Evolutionary conservation across 805 yeast species (phyloP).

Genomic region (Wickerhamiella spandovensis): DNA sequence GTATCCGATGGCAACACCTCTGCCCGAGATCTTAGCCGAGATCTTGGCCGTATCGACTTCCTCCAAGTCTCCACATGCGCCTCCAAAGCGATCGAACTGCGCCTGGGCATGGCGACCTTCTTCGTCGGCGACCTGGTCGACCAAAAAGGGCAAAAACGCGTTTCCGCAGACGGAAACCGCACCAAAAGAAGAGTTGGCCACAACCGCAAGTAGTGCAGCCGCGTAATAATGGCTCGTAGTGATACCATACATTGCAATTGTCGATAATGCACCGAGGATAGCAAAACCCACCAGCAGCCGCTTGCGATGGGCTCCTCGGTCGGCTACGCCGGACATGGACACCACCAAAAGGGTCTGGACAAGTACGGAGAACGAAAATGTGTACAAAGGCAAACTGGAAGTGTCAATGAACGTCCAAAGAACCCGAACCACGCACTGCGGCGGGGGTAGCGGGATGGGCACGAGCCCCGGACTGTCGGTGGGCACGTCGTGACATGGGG

Average conservation of each 20-base stretch:
- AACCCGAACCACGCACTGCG: conserved; percentile 37
- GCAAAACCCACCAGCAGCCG: conserved; percentile 44
- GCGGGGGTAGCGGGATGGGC: conserved; percentile 18
- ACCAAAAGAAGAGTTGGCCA: conserved; percentile 60
- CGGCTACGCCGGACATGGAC: conserved; percentile 59
- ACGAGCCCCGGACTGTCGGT: conserved; percentile 15
- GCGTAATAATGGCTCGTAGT: conserved; percentile 32
- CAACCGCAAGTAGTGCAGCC: conserved; percentile 43
- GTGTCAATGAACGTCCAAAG: conserved; percentile 46
- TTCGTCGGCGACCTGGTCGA: conserved; percentile 17
- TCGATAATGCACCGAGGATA: conserved; percentile 40
- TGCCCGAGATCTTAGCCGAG: conserved; percentile 36
- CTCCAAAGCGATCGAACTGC: conserved; percentile 13
- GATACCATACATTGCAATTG: conserved; percentile 33
- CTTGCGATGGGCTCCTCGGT: conserved; percentile 50
- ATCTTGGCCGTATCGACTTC: conserved; percentile 17
- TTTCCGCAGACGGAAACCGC: conserved; percentile 72
- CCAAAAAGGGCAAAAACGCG: conserved; percentile 53
- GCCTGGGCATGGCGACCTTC: conserved; percentile 9
- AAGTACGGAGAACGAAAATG: conserved; percentile 57
- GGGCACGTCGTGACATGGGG: conserved; percentile 33
- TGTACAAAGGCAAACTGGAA: conserved; percentile 58
- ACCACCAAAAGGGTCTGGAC: conserved; percentile 60
- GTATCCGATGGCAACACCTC: conserved; percentile 62
- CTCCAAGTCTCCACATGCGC: conserved; percentile 8